Evolutionary conservation across 805 yeast genomes (phyloP).

Genomic region (Yarrowia osloensis): DNA sequence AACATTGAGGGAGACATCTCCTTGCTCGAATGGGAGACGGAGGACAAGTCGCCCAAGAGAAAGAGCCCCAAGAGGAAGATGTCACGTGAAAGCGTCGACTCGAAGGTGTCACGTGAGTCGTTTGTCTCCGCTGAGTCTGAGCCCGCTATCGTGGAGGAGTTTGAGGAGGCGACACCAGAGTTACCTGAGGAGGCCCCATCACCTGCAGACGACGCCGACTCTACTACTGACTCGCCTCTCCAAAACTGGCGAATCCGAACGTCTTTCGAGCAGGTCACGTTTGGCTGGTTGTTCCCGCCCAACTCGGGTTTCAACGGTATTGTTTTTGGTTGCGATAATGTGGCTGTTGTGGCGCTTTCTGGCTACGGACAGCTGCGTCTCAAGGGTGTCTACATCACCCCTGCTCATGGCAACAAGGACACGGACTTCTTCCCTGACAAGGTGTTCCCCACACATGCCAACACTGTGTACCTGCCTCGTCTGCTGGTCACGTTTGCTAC

Average conservation of each 20-base stretch:
- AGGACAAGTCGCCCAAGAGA: not conserved
- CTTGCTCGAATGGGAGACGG: constrained; percentile 7
- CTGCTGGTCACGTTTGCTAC: constrained; percentile 19
- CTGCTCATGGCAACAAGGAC: constrained; percentile 47
- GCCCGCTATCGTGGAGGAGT: not conserved
- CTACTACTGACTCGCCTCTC: not conserved
- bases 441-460: constrained; percentile 26
- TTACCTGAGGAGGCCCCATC: not conserved
- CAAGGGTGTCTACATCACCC: constrained; percentile 67
- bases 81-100: not conserved
- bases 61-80: not conserved
- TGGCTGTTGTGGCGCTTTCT: constrained; percentile 65
- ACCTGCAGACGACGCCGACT: not conserved
- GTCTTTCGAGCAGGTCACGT: constrained; percentile 55
- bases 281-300: constrained; percentile 68
- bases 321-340: constrained; percentile 73
- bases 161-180: not conserved
- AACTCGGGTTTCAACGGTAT: constrained; percentile 54
- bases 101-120: not conserved
- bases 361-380: constrained; percentile 67
- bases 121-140: not conserved
- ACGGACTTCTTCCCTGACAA: constrained; percentile 13
- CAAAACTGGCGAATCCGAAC: constrained; percentile 27
- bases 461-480: constrained; percentile 18
- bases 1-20: constrained; percentile 24